A percentile compares a stretch with the other conserved stretches of the same genome.
Conservation (phyloP, 805 yeast genomes). For the Zygoascus biomembranicola region DNA sequence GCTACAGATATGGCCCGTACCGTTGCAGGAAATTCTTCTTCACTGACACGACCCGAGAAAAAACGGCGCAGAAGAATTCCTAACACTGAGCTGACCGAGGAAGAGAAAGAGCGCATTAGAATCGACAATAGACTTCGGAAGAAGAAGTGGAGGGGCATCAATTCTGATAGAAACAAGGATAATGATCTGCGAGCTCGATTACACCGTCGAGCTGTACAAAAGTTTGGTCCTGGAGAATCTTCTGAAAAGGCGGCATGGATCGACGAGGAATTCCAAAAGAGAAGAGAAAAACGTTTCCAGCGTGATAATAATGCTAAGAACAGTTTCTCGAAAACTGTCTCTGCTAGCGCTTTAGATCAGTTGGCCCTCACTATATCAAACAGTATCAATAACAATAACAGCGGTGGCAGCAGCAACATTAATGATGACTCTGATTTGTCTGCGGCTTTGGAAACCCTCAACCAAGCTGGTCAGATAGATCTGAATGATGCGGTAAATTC, state of each 20-base stretch:
- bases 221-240: constrained; percentile 56
- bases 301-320: constrained; percentile 23
- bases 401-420: background rate
- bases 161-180: constrained; percentile 75
- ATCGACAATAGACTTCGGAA: constrained; percentile 69
- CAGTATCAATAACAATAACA: background rate
- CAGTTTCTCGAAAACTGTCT: constrained; percentile 2
- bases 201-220: constrained; percentile 55
- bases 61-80: background rate
- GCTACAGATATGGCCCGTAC: background rate
- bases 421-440: constrained; percentile 2
- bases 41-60: background rate
- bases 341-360: background rate
- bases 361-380: background rate
- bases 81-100: constrained; percentile 19
- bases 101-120: constrained; percentile 48
- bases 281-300: constrained; percentile 52
- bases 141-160: constrained; percentile 76
- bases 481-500: constrained; percentile 21
- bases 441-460: constrained; percentile 19
- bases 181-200: constrained; percentile 78
- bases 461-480: constrained; percentile 15
- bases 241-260: constrained; percentile 60
- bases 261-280: constrained; percentile 56
- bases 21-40: background rate